Percentiles rank a stretch among this genome's conserved stretches.
Conservation (phyloP, 2,329 filamentous ascomycete genomes). For the Penicillium sp. region DNA sequence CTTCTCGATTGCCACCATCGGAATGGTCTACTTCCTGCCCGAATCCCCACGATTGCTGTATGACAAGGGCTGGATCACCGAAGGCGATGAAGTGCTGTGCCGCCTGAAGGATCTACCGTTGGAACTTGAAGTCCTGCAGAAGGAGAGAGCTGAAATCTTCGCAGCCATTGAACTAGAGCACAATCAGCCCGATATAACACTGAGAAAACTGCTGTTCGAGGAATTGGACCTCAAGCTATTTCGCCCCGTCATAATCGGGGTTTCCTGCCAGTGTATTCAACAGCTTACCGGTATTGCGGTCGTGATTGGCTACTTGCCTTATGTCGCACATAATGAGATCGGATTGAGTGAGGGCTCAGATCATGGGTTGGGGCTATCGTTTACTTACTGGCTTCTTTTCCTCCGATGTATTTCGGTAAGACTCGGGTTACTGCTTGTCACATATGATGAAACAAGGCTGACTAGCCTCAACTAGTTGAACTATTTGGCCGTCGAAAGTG, state of each 20-base stretch:
- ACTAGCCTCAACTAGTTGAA: neutral
- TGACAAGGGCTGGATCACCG: neutral
- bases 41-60: conserved; percentile 14
- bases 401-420: neutral
- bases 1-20: neutral
- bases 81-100: neutral
- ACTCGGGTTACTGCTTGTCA: neutral
- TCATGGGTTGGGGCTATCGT: neutral
- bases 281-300: neutral
- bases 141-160: neutral
- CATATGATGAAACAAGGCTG: neutral
- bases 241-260: neutral
- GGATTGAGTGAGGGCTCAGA: neutral
- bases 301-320: neutral
- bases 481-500: neutral
- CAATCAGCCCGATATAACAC: neutral
- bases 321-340: neutral
- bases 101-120: neutral
- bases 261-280: neutral
- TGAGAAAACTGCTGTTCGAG: neutral
- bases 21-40: conserved; percentile 1
- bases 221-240: neutral
- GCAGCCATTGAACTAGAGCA: neutral
- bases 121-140: neutral
- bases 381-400: neutral